Percentiles rank a stretch among this genome's conserved stretches.
phyloP scores from a whole-genome alignment of 1,139 yeast genomes.

The Pichia sp. region DNA sequence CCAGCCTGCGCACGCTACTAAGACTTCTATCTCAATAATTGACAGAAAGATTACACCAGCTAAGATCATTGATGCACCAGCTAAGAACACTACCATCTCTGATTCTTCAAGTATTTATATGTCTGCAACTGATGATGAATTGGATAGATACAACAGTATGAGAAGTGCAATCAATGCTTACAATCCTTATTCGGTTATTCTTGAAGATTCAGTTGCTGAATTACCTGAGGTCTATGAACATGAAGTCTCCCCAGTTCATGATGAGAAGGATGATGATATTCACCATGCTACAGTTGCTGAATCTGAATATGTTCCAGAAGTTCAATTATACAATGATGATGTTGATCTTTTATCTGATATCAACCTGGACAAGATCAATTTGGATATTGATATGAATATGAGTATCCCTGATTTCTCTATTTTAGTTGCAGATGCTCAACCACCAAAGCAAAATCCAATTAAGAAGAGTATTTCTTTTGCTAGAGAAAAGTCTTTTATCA shows the following conservation, averaged over 20 bases:
- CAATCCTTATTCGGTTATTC: conserved; percentile 1
- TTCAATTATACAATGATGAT: conserved; percentile 8
- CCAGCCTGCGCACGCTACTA: not conserved
- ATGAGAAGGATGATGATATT: not conserved
- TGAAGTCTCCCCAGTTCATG: not conserved
- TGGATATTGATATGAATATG: conserved; percentile 2
- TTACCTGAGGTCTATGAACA: not conserved
- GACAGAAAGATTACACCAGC: conserved; percentile 1
- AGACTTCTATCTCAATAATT: not conserved
- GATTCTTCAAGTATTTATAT: conserved; percentile 7
- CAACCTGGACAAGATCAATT: conserved; percentile 6
- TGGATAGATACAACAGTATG: not conserved
- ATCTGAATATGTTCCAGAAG: conserved; percentile 2
- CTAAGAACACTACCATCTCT: not conserved
- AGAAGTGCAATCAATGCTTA: not conserved
- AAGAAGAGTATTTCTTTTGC: not conserved
- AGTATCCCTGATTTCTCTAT: conserved; percentile 2
- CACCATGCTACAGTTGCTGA: not conserved
- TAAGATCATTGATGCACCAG: not conserved
- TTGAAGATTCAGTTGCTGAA: not conserved
- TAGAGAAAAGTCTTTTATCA: not conserved
- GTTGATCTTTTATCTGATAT: conserved; percentile 11
- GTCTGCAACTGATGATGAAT: conserved; percentile 3
- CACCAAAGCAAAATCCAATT: not conserved
- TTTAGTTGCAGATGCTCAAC: not conserved